Base-by-base conservation (phyloP, 257 asterid genomes). In the Nyctanthes arbortristis region DNA sequence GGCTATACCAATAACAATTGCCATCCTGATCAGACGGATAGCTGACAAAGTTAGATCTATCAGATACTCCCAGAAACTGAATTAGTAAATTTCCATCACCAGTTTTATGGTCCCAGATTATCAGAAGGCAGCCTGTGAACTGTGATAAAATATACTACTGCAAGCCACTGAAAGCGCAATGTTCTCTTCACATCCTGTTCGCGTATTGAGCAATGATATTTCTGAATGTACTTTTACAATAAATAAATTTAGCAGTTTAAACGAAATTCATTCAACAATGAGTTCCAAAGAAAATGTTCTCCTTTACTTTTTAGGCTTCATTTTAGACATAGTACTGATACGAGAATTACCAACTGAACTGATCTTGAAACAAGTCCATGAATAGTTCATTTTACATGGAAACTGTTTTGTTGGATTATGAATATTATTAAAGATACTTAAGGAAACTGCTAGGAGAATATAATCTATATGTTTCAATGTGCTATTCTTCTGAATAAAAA, bases 321-420 rank as follows among this genome's bases (percentile, higher is more conserved):
- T 24, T 20, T 20, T 52, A 35, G 28, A 62, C 55, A 12, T 5
- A 71, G 20, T 32, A 70, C n/a, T 20, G 61, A 29, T 1, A 14
- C 9, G n/a, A 30, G 13, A 61, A 54, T 49, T 52, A 43, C 55
- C 43, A 49, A 36, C 20, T 43, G n/a, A n/a, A 49, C 58, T 22
- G 64, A 52, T 24, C 55, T 10, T 10, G 52, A 14, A 65, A 59
- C 4, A 40, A 71, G 47, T 22, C 49, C n/a, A 34, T 12, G 69
- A n/a, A n/a, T 12, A 52, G 59, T 52, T 52, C 10, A 31, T 20
- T 65, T 70, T 39, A 45, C 5, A 61, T 40, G 60, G 69, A 65
- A 45, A 52, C 60, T 57, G 49, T 49, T 52, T 34, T 57, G 29
- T 28, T 10, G 7, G 43, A 62, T 32, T 27, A 34, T 29, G 22